Evolutionary conservation across 306 rosid species (phyloP).

Genomic region (Acacia acuminata): DNA sequence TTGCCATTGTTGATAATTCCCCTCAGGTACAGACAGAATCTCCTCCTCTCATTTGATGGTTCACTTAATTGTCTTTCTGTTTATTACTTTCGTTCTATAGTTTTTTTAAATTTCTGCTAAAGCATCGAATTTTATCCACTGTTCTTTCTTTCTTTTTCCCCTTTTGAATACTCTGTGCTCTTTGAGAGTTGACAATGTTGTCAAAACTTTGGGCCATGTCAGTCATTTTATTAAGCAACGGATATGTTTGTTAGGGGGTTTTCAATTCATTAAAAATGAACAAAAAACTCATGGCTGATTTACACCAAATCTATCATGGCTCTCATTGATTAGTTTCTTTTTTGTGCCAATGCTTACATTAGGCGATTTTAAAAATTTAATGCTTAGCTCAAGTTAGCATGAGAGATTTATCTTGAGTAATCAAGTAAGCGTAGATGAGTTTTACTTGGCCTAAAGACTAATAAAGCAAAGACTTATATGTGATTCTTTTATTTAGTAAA

Average conservation of each 20-base stretch:
- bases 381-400: not conserved
- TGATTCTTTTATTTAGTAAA: not conserved
- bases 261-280: not conserved
- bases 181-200: not conserved
- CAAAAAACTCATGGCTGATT: not conserved
- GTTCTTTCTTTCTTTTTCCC: not conserved
- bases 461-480: not conserved
- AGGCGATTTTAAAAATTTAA: not conserved
- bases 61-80: conserved; percentile 7
- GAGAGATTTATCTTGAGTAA: not conserved
- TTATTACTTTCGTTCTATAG: not conserved
- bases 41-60: conserved; percentile 20
- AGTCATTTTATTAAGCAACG: not conserved
- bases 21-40: conserved; percentile 73
- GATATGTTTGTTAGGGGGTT: not conserved
- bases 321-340: not conserved
- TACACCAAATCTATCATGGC: not conserved
- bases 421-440: not conserved
- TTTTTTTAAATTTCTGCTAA: conserved; percentile 17
- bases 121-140: conserved; percentile 14
- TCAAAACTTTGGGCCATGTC: not conserved
- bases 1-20: conserved; percentile 90
- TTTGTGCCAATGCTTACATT: not conserved
- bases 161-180: not conserved
- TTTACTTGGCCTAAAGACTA: not conserved